phyloP scores from a whole-genome alignment of 2,329 filamentous ascomycete species.

The Thelonectria discophora region DNA sequence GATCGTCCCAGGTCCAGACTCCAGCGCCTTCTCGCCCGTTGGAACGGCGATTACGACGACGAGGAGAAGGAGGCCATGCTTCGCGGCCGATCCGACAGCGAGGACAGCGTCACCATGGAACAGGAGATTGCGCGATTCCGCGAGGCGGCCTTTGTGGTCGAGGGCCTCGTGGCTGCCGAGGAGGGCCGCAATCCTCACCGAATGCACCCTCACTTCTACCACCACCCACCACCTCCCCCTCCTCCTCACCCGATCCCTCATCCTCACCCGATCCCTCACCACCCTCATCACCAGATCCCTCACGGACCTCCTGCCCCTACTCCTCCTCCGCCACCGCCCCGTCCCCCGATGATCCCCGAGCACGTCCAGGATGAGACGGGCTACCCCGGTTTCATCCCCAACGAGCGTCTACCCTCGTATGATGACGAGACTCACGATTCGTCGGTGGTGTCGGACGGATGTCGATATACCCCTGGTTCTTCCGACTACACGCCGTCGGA shows the following conservation, averaged over 20 bases:
- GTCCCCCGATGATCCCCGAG: slow-evolving; percentile 32
- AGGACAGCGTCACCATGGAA: slow-evolving; percentile 52
- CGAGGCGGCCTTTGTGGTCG: slow-evolving; percentile 56
- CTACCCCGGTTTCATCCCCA: slow-evolving; percentile 36
- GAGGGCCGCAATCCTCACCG: slow-evolving; percentile 42
- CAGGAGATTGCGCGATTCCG: slow-evolving; percentile 60
- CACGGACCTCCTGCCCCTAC: slow-evolving; percentile 20
- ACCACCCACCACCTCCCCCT: slow-evolving; percentile 20
- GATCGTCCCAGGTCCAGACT: slow-evolving; percentile 40
- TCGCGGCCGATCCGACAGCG: slow-evolving; percentile 22
- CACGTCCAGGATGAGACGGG: slow-evolving; percentile 26
- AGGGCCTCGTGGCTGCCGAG: slow-evolving; percentile 56
- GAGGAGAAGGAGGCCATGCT: slow-evolving; percentile 40
- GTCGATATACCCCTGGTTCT: slow-evolving; percentile 50
- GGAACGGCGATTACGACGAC: slow-evolving; percentile 35
- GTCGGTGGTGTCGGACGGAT: slow-evolving; percentile 55
- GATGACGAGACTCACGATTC: slow-evolving; percentile 46
- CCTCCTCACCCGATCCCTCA: slow-evolving; percentile 17
- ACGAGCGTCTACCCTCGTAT: slow-evolving; percentile 55
- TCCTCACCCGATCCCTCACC: slow-evolving; percentile 16
- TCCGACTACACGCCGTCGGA: slow-evolving; percentile 38
- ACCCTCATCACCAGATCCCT: slow-evolving; percentile 21
- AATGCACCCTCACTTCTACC: slow-evolving; percentile 14
- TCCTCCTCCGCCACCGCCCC: slow-evolving; percentile 11
- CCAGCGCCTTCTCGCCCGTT: slow-evolving; percentile 44